Base-by-base conservation (phyloP, 148 eudicot genomes). In the Fagopyrum esculentum region DNA sequence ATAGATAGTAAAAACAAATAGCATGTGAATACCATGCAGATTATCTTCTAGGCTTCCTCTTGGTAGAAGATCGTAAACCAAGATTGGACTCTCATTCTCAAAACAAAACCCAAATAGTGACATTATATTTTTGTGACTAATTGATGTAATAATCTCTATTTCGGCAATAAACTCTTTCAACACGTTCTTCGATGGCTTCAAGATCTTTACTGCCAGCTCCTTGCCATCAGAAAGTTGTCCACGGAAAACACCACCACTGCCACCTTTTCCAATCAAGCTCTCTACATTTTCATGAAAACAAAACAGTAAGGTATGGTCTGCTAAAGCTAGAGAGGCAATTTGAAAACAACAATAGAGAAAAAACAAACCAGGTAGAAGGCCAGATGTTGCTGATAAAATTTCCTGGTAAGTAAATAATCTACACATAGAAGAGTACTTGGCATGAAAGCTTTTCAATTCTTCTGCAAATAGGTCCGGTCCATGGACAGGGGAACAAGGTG, bases 221-320 rank as follows among this genome's bases (percentile, higher is more conserved):
- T 89, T 87, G 45, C 96, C 93, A 77, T 93, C 92, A 2, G 89
- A 83, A 78, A 90, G 89, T 71, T 82, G 80, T 64, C 93, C 98
- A 82, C 74, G 78, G 69, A 83, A 93, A 77, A 93, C 98, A 74
- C 80, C 86, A 78, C 98, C 89, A 81, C 85, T 90, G 50, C 98
- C 96, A 77, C 98, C 98, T 84, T 82, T 86, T 71, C 98, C 98
- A 71, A 93, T 81, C 81, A 90, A 76, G 76, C 88, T 90, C 29
- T 80, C 98, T 93, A 85, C 19, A 85, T 60, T 7, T 26, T 26
- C 66, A 60, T 17, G 35, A 17, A 60, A 17, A 73, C 50, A 17
- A 5, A 40, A 4, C 46, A 6, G 56, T 69, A 15, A 61, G 71
- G 76, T 47, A 71, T 8, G 11, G 52, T 12, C 22, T 17, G 13